Base-by-base conservation (phyloP, 208 protist genomes). In the Wallacemonas sp. region DNA sequence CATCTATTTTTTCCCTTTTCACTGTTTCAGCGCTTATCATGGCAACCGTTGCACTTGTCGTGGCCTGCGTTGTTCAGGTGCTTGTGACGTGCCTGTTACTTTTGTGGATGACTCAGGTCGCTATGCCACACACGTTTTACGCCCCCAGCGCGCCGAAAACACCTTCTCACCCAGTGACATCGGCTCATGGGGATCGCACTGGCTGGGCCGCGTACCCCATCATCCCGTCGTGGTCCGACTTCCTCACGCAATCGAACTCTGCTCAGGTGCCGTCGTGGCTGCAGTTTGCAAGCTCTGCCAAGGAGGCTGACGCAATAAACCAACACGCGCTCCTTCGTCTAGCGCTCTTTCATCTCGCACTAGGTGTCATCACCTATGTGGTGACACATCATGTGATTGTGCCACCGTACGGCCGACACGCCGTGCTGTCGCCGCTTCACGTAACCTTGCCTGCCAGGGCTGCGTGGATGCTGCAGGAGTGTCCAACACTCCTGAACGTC, bases 381-480 rank as follows among this genome's bases (percentile, higher is more conserved):
- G 22, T 70, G 51, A 41, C 72, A 31, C 59, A 33, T 15, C 68
- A 68, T 41, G 47, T 77, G n/a, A 66, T 80, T 17, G 53, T 63
- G 0, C 60, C 80, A 0, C 80, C 80, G 12, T 86, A 66, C 30
- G 68, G 68, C n/a, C 34, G 45, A 1, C 58, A 73, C 53, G 68
- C 60, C 1, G 30, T 14, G 24, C 44, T 22, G 5, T 27, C 66
- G n/a, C 21, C 34, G 0, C 12, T 70, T 11, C 64, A 27, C 0
- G 4, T 82, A 6, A 71, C 64, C 17, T n/a, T 89, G 2, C 80
- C 88, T 17, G 72, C 85, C 2, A 36, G 62, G 3, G 53, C 87
- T 14, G 72, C 74, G 26, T 94, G 88, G 83, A 38, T 77, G 2
- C 38, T 94, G 59, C 88, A 94, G 67, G 85, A 94, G 74, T 69